A percentile compares a stretch with the other conserved stretches of the same genome.
Evolutionary conservation across 2,329 filamentous ascomycete species (phyloP).

Genomic region (Cadophora luteo-olivacea): DNA sequence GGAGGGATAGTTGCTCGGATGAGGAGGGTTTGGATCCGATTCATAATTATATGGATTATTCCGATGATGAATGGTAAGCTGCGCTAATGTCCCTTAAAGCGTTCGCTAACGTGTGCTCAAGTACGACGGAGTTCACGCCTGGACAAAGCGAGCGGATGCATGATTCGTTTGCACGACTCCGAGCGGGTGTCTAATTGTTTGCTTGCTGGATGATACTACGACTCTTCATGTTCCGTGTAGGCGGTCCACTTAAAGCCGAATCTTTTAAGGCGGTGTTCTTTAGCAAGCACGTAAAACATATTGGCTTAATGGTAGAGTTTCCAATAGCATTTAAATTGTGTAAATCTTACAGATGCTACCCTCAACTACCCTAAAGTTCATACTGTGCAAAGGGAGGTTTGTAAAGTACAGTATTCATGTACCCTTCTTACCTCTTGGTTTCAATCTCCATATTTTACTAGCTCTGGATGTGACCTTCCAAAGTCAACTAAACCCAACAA

Average conservation of each 20-base stretch:
- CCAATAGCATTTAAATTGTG: neutral
- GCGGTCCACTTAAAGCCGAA: no score
- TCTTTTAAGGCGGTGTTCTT: no score
- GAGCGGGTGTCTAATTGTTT: neutral
- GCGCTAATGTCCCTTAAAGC: no score
- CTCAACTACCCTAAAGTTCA: neutral
- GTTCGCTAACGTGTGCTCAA: neutral
- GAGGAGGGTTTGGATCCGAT: constrained; percentile 10
- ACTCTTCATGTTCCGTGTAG: no score
- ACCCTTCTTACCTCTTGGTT: neutral
- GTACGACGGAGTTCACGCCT: neutral
- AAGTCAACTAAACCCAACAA: constrained; percentile 17
- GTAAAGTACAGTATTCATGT: neutral
- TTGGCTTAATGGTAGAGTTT: neutral
- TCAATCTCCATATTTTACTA: no score
- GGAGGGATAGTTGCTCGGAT: constrained; percentile 12
- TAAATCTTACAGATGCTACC: neutral
- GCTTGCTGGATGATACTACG: neutral
- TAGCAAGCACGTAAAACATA: no score
- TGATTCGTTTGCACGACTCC: neutral
- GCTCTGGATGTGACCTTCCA: neutral
- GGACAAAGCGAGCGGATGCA: neutral
- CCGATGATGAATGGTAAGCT: constrained; percentile 12
- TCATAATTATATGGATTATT: constrained; percentile 20
- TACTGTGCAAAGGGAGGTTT: neutral